phyloP scores from a whole-genome alignment of 805 yeast species.

The Sungouiozyma intestinalis region DNA sequence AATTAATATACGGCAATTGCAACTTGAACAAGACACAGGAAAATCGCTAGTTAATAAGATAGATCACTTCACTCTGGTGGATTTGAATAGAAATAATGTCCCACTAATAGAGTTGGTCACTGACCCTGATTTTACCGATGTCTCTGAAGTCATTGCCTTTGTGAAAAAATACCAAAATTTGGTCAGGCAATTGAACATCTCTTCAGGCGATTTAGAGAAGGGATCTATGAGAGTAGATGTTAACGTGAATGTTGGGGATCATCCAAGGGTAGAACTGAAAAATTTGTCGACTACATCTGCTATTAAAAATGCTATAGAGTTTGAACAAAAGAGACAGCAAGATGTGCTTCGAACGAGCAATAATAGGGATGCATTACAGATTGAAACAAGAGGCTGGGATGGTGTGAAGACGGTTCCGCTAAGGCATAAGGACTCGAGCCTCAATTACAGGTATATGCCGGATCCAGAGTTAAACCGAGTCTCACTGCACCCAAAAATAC shows the following conservation, averaged over 20 bases:
- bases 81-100: conserved; percentile 73
- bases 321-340: conserved; percentile 66
- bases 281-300: conserved; percentile 80
- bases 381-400: conserved; percentile 89
- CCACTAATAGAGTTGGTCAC: conserved; percentile 90
- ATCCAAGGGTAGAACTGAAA: conserved; percentile 76
- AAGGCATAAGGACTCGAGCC: conserved; percentile 68
- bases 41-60: conserved; percentile 47
- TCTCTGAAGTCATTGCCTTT: conserved; percentile 65
- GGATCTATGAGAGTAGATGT: conserved; percentile 96
- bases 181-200: conserved; percentile 57
- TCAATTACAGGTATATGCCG: conserved; percentile 90
- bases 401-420: conserved; percentile 58
- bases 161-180: conserved; percentile 70
- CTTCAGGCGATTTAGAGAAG: conserved; percentile 84
- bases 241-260: conserved; percentile 68
- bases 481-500: conserved; percentile 32
- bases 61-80: conserved; percentile 39
- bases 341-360: conserved; percentile 30
- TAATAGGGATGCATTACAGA: conserved; percentile 15
- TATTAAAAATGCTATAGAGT: conserved; percentile 61
- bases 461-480: conserved; percentile 78
- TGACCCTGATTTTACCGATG: conserved; percentile 65
- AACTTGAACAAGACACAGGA: conserved; percentile 93
- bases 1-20: conserved; percentile 68